These are phyloP conservation scores for Boletus subcaerulescens DNA, from an alignment of 768 basidiomycete species.

Conservation along the genomic window DNA sequence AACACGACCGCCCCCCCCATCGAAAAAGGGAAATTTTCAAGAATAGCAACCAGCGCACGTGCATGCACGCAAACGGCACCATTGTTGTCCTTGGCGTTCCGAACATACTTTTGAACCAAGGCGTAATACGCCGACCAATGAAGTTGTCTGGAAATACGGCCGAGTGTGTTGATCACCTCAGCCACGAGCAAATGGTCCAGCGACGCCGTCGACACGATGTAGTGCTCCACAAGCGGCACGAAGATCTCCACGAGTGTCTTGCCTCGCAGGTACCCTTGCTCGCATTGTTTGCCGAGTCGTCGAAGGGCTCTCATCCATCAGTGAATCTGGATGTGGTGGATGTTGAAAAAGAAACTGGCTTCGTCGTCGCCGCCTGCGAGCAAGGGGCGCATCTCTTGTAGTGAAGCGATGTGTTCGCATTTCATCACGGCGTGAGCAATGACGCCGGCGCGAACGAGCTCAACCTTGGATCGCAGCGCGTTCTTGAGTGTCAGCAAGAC, in stretches of 20 bases:
- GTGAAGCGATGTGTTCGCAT: constrained; percentile 59
- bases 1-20: constrained; percentile 59
- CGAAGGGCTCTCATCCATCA: constrained; percentile 83
- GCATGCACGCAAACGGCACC: constrained; percentile 76
- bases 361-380: constrained; percentile 89
- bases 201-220: constrained; percentile 57
- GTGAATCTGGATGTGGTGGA: constrained; percentile 90
- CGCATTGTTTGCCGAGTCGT: constrained; percentile 73
- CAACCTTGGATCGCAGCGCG: constrained; percentile 72
- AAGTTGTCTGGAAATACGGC: constrained; percentile 72
- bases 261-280: constrained; percentile 62
- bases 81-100: constrained; percentile 62
- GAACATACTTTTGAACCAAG: constrained; percentile 78
- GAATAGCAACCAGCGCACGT: constrained; percentile 76
- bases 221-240: constrained; percentile 83
- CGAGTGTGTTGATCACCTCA: constrained; percentile 80
- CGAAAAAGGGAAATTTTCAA: constrained; percentile 91
- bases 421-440: constrained; percentile 70
- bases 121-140: constrained; percentile 82
- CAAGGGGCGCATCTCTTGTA: constrained; percentile 78
- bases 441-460: constrained; percentile 80
- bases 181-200: constrained; percentile 86
- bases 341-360: constrained; percentile 95
- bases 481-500: constrained; percentile 80
- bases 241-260: constrained; percentile 77